phyloP scores from a whole-genome alignment of 768 basidiomycete genomes.

The Suillus subaureus region DNA sequence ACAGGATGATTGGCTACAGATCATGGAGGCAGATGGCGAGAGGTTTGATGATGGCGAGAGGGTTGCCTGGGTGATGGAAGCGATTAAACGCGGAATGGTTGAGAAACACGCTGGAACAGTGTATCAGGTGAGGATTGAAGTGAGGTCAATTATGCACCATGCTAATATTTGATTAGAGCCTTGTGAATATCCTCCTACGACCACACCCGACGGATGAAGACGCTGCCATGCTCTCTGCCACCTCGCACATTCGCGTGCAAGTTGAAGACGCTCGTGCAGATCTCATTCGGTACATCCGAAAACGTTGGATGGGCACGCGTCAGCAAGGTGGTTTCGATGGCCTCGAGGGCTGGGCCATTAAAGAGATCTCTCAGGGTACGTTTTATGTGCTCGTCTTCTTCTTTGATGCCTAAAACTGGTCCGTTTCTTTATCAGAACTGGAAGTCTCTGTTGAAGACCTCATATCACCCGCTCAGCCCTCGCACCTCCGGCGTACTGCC shows the following conservation, averaged over 20 bases:
- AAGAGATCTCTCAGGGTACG: conserved; percentile 65
- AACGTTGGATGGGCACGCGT: conserved; percentile 75
- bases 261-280: conserved; percentile 67
- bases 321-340: conserved; percentile 79
- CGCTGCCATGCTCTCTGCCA: conserved; percentile 64
- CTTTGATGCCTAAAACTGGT: neutral
- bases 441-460: conserved; percentile 82
- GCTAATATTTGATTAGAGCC: conserved; percentile 45
- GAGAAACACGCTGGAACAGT: conserved; percentile 65
- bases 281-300: conserved; percentile 63
- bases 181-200: conserved; percentile 76
- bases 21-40: conserved; percentile 74
- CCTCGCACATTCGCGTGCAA: conserved; percentile 68
- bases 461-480: conserved; percentile 44
- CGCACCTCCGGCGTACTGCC: conserved; percentile 16
- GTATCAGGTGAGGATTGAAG: conserved; percentile 65
- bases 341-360: conserved; percentile 85
- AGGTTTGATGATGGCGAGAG: conserved; percentile 79
- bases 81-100: conserved; percentile 60
- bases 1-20: conserved; percentile 68
- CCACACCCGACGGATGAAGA: conserved; percentile 61
- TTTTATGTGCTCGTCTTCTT: neutral
- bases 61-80: conserved; percentile 75
- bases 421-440: conserved; percentile 52
- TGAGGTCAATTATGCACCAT: neutral